These are phyloP conservation scores for Oryza longistaminata DNA, from an alignment of 176 grass and related monocot genomes.

Conservation along the genomic window DNA sequence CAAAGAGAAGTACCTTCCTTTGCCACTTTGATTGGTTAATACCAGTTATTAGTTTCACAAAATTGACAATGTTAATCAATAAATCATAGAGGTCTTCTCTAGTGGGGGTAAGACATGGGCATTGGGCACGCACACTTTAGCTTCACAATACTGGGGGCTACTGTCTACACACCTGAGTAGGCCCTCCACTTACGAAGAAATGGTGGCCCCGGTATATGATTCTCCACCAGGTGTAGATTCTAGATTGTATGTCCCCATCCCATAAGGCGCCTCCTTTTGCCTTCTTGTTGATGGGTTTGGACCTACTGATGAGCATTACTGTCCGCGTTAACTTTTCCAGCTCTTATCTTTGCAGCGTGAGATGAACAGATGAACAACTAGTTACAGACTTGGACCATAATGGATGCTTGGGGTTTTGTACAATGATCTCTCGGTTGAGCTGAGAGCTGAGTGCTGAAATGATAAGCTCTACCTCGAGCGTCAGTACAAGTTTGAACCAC, in stretches of 20 bases:
- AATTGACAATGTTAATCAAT: neutral
- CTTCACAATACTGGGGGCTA: neutral
- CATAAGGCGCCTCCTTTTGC: neutral
- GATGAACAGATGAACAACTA: neutral
- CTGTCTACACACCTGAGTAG: neutral
- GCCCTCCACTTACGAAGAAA: neutral
- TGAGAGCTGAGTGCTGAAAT: no score
- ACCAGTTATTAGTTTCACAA: no score
- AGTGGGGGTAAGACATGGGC: neutral
- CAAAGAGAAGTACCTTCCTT: neutral
- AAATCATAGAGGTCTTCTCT: neutral
- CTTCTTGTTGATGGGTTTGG: neutral
- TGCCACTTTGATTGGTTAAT: no score
- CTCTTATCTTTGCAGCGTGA: slow-evolving; percentile 13
- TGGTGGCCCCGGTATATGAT: slow-evolving; percentile 23
- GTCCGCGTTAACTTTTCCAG: neutral
- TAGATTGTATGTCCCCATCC: slow-evolving; percentile 13
- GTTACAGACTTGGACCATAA: neutral
- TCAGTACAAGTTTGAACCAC: neutral
- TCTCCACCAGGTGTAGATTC: neutral
- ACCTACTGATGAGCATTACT: neutral
- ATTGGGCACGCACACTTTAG: neutral
- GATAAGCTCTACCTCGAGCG: no score
- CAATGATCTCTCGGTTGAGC: neutral
- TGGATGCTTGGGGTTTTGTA: neutral